Evolutionary conservation across 2,329 filamentous ascomycete species (phyloP).

Genomic region (Exophiala sp.): DNA sequence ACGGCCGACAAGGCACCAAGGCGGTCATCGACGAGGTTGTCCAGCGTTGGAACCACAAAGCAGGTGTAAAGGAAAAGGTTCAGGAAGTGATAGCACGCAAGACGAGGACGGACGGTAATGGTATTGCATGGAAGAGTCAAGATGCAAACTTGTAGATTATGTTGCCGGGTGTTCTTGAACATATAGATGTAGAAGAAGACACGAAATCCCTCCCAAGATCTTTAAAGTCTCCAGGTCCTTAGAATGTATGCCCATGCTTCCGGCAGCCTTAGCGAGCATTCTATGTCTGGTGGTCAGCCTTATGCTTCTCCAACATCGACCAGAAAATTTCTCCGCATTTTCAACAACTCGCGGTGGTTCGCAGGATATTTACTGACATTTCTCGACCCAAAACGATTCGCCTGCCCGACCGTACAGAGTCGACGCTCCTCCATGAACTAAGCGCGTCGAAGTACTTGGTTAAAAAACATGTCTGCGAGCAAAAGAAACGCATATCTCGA

Average conservation of each 20-base stretch:
- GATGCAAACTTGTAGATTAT: constrained; percentile 13
- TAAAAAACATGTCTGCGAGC: constrained; percentile 5
- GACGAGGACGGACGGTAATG: constrained; percentile 48
- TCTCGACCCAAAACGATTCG: too few species aligned
- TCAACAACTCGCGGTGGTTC: not conserved
- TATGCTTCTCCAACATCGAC: constrained; percentile 1
- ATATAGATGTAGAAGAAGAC: not conserved
- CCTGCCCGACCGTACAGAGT: too few species aligned
- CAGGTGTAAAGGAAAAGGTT: constrained; percentile 67
- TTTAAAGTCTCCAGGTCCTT: too few species aligned
- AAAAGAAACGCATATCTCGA: constrained; percentile 22
- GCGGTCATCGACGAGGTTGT: constrained; percentile 65
- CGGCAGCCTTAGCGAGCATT: too few species aligned
- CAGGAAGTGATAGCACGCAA: constrained; percentile 65
- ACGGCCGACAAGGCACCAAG: constrained; percentile 47
- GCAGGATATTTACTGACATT: not conserved
- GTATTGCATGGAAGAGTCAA: constrained; percentile 19
- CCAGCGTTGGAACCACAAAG: constrained; percentile 57
- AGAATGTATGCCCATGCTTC: too few species aligned
- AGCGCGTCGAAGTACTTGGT: not conserved
- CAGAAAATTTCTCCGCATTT: constrained; percentile 12
- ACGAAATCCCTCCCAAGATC: not conserved
- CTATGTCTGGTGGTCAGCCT: too few species aligned
- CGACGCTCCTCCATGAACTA: not conserved
- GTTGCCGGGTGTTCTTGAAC: not conserved